Conservation (phyloP, 352 stramenopile genomes). For the Labyrinthula sp. region DNA sequence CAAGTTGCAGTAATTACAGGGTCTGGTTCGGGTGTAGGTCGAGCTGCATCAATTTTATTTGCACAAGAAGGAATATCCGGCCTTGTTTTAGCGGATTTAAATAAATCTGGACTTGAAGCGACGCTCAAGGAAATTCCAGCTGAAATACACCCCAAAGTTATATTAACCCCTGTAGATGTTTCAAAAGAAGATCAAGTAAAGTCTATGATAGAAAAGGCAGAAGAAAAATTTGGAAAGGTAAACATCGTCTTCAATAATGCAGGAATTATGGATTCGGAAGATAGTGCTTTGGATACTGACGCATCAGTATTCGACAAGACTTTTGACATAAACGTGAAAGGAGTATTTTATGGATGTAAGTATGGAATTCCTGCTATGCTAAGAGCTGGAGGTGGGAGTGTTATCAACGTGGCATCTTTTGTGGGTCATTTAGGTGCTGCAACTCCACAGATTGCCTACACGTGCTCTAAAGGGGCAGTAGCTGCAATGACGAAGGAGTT, state of each 20-base stretch:
- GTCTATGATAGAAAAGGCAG: conserved; percentile 48
- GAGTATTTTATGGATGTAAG: conserved; percentile 61
- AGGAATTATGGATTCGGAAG: conserved; percentile 57
- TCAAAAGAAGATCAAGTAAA: conserved; percentile 48
- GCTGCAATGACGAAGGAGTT: conserved; percentile 58
- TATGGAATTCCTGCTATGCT: conserved; percentile 54
- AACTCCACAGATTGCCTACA: conserved; percentile 61
- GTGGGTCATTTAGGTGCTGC: conserved; percentile 51
- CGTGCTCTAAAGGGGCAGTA: conserved; percentile 56
- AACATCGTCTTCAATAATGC: conserved; percentile 62
- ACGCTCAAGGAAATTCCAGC: conserved; percentile 42
- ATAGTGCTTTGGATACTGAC: conserved; percentile 48
- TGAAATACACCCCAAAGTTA: conserved; percentile 36
- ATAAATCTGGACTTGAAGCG: conserved; percentile 44
- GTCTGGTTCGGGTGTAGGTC: conserved; percentile 51
- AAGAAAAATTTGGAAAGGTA: conserved; percentile 51
- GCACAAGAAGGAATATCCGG: conserved; percentile 49
- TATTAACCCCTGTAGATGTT: conserved; percentile 45
- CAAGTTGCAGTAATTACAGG: conserved; percentile 57
- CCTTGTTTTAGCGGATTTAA: conserved; percentile 54
- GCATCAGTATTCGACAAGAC: conserved; percentile 57
- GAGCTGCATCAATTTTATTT: conserved; percentile 54
- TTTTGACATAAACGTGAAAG: conserved; percentile 60
- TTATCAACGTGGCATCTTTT: conserved; percentile 63
- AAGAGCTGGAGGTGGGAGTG: conserved; percentile 50